Evolutionary conservation across 2,329 filamentous ascomycete species (phyloP).

Genomic region (Penicillium sp.): DNA sequence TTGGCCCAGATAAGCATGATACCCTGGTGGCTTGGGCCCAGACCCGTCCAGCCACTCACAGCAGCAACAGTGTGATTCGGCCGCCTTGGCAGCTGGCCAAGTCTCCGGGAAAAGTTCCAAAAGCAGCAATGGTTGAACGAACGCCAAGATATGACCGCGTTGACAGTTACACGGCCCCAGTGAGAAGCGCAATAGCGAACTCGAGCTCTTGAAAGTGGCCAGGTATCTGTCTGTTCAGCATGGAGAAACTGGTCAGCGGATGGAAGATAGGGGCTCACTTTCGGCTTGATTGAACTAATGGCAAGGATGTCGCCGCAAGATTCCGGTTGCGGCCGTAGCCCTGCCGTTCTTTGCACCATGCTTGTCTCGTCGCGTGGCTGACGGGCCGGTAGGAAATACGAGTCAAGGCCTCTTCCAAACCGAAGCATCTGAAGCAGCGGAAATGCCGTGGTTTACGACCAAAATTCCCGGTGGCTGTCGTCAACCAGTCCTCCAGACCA

Average conservation of each 20-base stretch:
- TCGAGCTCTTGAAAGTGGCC: no score
- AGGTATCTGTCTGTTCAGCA: not conserved
- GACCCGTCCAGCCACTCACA: not conserved
- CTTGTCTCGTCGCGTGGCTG: not conserved
- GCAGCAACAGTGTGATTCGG: not conserved
- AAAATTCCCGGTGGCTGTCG: not conserved
- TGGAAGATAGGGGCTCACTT: not conserved
- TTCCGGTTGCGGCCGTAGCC: not conserved
- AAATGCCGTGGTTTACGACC: conserved; percentile 4
- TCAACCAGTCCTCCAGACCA: not conserved
- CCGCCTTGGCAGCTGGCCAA: not conserved
- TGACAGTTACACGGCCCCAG: not conserved
- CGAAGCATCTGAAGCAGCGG: not conserved
- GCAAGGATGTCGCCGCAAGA: not conserved
- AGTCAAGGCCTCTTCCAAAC: not conserved
- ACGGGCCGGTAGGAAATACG: not conserved
- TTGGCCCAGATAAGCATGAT: not conserved
- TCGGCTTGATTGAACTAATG: not conserved
- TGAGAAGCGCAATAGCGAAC: no score
- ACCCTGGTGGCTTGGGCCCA: not conserved
- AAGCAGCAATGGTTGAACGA: not conserved
- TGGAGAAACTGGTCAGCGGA: not conserved
- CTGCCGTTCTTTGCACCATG: not conserved
- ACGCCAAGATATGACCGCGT: not conserved
- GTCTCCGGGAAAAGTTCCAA: not conserved